phyloP scores from a whole-genome alignment of 1,284 basidiomycete species.

The Moesziomyces sp. region DNA sequence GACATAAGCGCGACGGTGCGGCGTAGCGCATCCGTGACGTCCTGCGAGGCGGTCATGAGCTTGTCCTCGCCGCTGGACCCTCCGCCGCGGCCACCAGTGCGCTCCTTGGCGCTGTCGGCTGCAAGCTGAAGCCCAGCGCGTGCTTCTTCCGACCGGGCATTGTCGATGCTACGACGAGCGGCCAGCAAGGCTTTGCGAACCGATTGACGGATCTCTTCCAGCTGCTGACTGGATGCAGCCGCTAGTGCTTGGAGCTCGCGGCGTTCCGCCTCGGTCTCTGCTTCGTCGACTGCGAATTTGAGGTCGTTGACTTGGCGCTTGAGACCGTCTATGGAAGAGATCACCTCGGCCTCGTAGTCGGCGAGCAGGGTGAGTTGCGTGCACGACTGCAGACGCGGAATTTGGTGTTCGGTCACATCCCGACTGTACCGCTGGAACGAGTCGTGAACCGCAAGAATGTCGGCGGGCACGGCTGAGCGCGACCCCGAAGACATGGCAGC shows the following conservation, averaged over 20 bases:
- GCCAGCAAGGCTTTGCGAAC: slow-evolving; percentile 31
- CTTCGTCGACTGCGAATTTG: slow-evolving; percentile 51
- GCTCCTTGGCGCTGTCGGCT: slow-evolving; percentile 45
- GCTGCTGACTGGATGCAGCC: slow-evolving; percentile 14
- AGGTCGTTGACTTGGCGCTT: slow-evolving; percentile 46
- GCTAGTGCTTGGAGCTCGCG: slow-evolving; percentile 16
- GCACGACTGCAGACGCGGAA: slow-evolving; percentile 41
- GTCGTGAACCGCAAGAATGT: slow-evolving; percentile 29
- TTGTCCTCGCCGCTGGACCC: slow-evolving; percentile 55
- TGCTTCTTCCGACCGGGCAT: slow-evolving; percentile 24
- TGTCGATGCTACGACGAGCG: slow-evolving; percentile 30
- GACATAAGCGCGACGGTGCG: slow-evolving; percentile 64
- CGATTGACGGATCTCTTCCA: slow-evolving; percentile 32
- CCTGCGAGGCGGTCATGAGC: slow-evolving; percentile 57
- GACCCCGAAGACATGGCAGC: slow-evolving; percentile 9
- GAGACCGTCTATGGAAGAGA: slow-evolving; percentile 46
- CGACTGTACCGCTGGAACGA: slow-evolving; percentile 37
- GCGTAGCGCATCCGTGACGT: slow-evolving; percentile 61
- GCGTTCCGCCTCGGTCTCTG: slow-evolving; percentile 35
- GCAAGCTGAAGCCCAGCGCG: slow-evolving; percentile 36
- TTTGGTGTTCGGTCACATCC: slow-evolving; percentile 48
- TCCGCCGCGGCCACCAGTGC: slow-evolving; percentile 30
- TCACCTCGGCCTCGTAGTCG: slow-evolving; percentile 49
- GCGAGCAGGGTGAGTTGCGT: slow-evolving; percentile 24
- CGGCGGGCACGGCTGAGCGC: slow-evolving; percentile 22